Conservation (phyloP, 352 stramenopile genomes). For the Globisporangium apiculatum region DNA sequence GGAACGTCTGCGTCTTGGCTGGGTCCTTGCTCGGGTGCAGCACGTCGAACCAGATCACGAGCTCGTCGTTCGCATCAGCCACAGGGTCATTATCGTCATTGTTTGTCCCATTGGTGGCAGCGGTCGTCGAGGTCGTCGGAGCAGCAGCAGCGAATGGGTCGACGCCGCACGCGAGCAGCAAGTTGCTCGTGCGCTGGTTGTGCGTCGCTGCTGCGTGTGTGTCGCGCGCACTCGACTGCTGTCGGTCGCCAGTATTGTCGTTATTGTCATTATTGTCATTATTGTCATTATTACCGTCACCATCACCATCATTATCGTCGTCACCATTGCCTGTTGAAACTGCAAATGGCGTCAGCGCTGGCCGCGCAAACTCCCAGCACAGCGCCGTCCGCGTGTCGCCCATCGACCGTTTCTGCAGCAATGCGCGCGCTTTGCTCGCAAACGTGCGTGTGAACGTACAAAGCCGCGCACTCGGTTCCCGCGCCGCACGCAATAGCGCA, state of each 20-base stretch:
- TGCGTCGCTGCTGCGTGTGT: slow-evolving; percentile 10
- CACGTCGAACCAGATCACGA: slow-evolving; percentile 66
- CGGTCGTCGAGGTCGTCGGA: background rate
- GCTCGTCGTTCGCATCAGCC: slow-evolving; percentile 21
- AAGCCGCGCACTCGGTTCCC: slow-evolving; percentile 37
- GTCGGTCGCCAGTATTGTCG: too few species aligned
- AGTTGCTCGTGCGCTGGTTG: slow-evolving; percentile 15
- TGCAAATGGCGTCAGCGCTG: slow-evolving; percentile 6
- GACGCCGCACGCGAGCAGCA: slow-evolving; percentile 5
- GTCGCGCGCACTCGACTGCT: background rate
- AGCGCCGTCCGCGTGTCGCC: slow-evolving; percentile 43
- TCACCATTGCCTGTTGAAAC: background rate
- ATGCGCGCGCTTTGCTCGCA: slow-evolving; percentile 34
- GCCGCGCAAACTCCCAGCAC: slow-evolving; percentile 62
- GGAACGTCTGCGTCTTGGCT: slow-evolving; percentile 58
- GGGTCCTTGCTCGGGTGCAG: slow-evolving; percentile 65
- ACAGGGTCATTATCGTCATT: background rate
- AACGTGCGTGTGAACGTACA: slow-evolving; percentile 45
- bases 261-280: background rate
- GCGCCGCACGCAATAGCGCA: slow-evolving; percentile 27
- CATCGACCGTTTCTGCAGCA: slow-evolving; percentile 48
- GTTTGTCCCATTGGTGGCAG: background rate
- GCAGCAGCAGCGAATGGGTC: background rate
- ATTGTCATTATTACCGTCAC: background rate
- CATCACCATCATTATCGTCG: background rate